Percentiles rank a stretch among this genome's conserved stretches.
Conservation (phyloP, 768 basidiomycete species). For the Lyophyllum atratum region DNA sequence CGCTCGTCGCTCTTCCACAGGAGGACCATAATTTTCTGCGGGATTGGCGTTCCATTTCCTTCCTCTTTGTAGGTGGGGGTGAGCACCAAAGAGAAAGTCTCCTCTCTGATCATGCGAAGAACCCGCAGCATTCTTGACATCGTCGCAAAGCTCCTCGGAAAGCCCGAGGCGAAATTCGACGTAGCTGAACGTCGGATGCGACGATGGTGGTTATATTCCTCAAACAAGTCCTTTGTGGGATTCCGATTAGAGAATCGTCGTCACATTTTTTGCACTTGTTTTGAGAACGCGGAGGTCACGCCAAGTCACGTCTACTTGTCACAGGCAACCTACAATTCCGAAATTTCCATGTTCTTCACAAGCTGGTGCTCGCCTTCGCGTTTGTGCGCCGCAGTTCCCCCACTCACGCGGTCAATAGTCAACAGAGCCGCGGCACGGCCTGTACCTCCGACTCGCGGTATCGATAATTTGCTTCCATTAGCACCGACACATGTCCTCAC, state of each 20-base stretch:
- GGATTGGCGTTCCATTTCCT: background rate
- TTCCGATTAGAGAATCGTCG: too few relatives aligned
- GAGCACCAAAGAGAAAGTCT: background rate
- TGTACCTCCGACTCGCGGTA: slow-evolving; percentile 39
- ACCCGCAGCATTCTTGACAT: background rate
- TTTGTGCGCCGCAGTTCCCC: slow-evolving; percentile 25
- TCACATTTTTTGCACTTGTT: background rate
- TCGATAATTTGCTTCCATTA: slow-evolving; percentile 10
- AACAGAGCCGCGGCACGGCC: slow-evolving; percentile 34
- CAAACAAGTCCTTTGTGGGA: background rate
- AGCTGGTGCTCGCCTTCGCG: slow-evolving; percentile 20
- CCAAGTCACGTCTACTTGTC: background rate
- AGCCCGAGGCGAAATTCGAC: background rate
- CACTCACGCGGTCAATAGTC: slow-evolving; percentile 31
- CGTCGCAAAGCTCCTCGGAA: background rate
- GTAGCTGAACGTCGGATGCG: background rate
- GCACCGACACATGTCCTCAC: slow-evolving; percentile 8
- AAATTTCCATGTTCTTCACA: slow-evolving; percentile 13
- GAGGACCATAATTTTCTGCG: background rate
- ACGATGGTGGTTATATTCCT: background rate
- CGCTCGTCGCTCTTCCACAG: background rate
- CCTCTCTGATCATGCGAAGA: background rate
- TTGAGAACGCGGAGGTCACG: background rate
- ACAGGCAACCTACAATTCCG: background rate
- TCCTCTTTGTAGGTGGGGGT: background rate